These are phyloP conservation scores for Pistacia vera DNA, from an alignment of 345 rosid species.

Conservation along the genomic window DNA sequence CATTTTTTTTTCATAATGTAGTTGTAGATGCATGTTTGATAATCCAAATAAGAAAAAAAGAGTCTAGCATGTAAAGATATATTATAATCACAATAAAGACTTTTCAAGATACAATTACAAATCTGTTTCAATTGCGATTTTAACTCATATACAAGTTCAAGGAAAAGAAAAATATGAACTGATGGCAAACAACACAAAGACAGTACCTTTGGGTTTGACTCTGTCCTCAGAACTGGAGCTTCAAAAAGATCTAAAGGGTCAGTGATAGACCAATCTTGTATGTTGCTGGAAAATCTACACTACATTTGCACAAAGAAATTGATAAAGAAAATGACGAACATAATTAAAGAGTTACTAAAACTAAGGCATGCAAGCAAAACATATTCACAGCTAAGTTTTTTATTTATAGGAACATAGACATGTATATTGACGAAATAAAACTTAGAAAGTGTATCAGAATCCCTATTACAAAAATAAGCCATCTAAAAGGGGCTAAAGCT, in stretches of 20 bases:
- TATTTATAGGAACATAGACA: too few species aligned
- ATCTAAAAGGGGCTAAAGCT: too few species aligned
- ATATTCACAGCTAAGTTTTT: too few species aligned
- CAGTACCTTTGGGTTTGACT: slow-evolving; percentile 85
- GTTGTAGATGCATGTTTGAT: not conserved
- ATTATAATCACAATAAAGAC: not conserved
- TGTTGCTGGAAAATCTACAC: slow-evolving; percentile 88
- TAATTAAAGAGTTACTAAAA: not conserved
- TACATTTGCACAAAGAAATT: slow-evolving; percentile 39
- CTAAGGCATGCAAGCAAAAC: not conserved
- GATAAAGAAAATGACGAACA: slow-evolving; percentile 13
- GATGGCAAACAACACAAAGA: slow-evolving; percentile 11
- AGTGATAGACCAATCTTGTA: slow-evolving; percentile 73
- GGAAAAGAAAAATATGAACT: not conserved
- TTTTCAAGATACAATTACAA: not conserved
- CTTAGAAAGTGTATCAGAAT: too few species aligned
- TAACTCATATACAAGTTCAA: slow-evolving; percentile 3
- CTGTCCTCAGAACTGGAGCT: slow-evolving; percentile 62
- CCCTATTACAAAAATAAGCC: too few species aligned
- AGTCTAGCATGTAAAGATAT: not conserved
- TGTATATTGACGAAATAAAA: too few species aligned
- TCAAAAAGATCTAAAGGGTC: slow-evolving; percentile 85
- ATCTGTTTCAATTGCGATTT: not conserved
- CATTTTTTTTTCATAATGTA: not conserved
- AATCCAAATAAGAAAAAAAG: not conserved